Evolutionary conservation across 75 land plant species (phyloP), one percentile per base, ranked within the genome.

Genomic region (Cryptomeria japonica): DNA sequence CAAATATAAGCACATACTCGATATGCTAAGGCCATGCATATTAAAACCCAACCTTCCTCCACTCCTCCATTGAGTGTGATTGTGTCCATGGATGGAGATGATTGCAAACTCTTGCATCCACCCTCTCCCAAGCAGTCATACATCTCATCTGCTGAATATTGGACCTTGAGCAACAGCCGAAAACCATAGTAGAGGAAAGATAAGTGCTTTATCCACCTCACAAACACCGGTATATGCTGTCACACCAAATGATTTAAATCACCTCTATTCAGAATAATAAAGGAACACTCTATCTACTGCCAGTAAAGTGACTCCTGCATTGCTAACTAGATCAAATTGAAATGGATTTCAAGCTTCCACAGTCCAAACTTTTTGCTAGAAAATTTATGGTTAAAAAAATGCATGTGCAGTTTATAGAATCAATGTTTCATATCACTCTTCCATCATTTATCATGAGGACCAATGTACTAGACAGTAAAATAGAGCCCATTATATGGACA

Each of bases 201-300:
- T n/a, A 93, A 36, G 84, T 98, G 95, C 90, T 96, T 97, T 86
- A 97, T 49, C 99, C 99, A 98, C 70, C 86, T 91, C 91, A 98
- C 96, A 87, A 97, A 98, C n/a, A 84, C 88, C 5, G 99, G 99
- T 83, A 98, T 94, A 86, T 98, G 97, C 99, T 98, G 99, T 91
- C 49, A 75, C 51, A 36, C 9, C 46, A 87, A 37, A 36, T 13
- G 38, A 38, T 28, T 12, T 53, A 53, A 8, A 12, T n/a, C 38
- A 85, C 28, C 68, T 53, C n/a, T 49, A 12, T 44, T 47, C 28
- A 64, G 70, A 64, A 25, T 28, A 64, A 28, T 28, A 64, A 7
- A 64, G 22, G 28, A 64, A 64, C 28, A 5, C 8, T 64, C 2
- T 64, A 64, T 28, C 70, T 28, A 25, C 8, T 64, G n/a, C n/a